These are phyloP conservation scores for Eutrema yunnanense DNA, from an alignment of 345 rosid genomes.

Conservation along the genomic window DNA sequence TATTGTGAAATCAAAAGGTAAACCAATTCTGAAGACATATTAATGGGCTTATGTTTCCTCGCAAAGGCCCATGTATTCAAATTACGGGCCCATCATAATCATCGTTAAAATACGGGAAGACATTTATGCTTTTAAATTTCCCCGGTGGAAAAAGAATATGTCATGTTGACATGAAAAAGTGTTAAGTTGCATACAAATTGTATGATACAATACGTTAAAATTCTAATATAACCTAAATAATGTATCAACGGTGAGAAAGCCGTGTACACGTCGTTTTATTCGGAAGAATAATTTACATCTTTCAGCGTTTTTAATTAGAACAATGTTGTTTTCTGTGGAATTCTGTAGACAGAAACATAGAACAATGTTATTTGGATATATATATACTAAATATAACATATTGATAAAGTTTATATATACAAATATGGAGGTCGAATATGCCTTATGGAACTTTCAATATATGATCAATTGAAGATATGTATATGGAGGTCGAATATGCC, in stretches of 20 bases:
- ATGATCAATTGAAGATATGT: neutral
- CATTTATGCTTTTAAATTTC: neutral
- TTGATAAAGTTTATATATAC: neutral
- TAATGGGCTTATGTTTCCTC: constrained; percentile 2
- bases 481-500: constrained; percentile 6
- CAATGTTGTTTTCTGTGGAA: neutral
- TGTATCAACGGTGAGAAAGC: constrained; percentile 13
- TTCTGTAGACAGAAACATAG: neutral
- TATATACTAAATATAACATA: neutral
- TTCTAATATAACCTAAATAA: constrained; percentile 5
- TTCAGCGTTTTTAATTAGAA: constrained; percentile 2
- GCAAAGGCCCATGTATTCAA: neutral
- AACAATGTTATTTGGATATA: neutral
- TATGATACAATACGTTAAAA: neutral
- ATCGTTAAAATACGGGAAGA: neutral
- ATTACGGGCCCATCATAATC: neutral
- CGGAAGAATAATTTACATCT: constrained; percentile 17
- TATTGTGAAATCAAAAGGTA: neutral
- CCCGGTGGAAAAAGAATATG: neutral
- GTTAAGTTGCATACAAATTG: neutral
- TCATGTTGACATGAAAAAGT: constrained; percentile 7
- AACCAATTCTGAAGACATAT: neutral
- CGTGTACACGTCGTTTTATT: constrained; percentile 21
- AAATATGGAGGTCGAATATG: constrained; percentile 10
- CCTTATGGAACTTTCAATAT: neutral